Evolutionary conservation across 106 monocot species (phyloP).

Genomic region (Acanthochlamys bracteata): DNA sequence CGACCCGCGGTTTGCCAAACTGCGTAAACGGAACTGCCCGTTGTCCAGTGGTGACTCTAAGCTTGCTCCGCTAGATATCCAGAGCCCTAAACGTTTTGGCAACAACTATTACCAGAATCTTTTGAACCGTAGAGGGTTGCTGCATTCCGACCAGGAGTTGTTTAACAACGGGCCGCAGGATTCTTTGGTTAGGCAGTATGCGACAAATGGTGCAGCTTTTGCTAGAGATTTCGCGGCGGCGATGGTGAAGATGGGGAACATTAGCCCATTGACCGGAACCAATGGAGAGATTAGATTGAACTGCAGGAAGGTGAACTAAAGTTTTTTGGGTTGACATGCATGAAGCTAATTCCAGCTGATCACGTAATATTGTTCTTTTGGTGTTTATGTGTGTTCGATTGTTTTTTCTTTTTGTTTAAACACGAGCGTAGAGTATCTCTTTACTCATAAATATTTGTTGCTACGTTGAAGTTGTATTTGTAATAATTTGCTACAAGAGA

Average conservation of each 20-base stretch:
- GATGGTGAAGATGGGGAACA: constrained; percentile 55
- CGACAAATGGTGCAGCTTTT: background rate
- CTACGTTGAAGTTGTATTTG: too few relatives aligned
- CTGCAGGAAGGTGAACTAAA: constrained; percentile 42
- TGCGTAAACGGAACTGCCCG: constrained; percentile 10
- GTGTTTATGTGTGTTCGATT: too few relatives aligned
- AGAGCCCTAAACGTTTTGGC: constrained; percentile 5
- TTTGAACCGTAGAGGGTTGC: constrained; percentile 1
- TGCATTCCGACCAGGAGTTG: constrained; percentile 17
- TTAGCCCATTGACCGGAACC: constrained; percentile 40
- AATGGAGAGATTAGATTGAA: constrained; percentile 44
- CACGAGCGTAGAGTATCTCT: too few relatives aligned
- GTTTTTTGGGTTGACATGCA: background rate
- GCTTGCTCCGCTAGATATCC: constrained; percentile 13
- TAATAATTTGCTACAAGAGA: too few relatives aligned
- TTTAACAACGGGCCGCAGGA: constrained; percentile 13
- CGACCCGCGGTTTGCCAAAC: constrained; percentile 7
- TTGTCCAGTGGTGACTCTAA: constrained; percentile 8
- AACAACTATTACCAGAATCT: constrained; percentile 14
- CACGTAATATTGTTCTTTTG: too few relatives aligned
- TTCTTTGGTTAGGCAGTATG: constrained; percentile 10
- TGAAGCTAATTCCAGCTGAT: too few relatives aligned
- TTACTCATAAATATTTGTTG: too few relatives aligned
- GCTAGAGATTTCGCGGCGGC: constrained; percentile 31
- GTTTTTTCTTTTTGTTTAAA: too few relatives aligned